Evolutionary conservation across 805 yeast genomes (phyloP), one percentile per base, ranked within the genome.

Genomic region (Lipomyces chichibuensis): DNA sequence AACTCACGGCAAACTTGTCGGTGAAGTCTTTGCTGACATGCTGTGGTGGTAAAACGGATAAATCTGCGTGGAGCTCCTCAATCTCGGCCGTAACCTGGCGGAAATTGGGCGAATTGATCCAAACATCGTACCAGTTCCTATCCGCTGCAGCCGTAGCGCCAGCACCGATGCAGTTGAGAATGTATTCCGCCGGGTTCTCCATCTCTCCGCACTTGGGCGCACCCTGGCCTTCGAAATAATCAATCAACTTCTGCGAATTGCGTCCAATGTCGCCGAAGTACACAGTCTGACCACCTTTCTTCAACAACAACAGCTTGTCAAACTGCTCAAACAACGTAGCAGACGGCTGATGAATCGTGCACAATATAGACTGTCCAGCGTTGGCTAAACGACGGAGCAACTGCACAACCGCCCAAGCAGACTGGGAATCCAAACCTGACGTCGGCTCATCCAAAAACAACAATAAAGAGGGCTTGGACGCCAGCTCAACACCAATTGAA

Each of bases 261-360:
- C 82, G 80, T 71, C 95, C 95, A 73, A 89, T 85, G 69, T 89
- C 92, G 72, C 96, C 96, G 75, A 89, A 90, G 78, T 90, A 90
- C 39, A 88, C 93, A 71, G 93, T 90, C 75, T 83, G 80, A 71
- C 96, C 96, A 76, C 96, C 96, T 72, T 84, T 86, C 73, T 87
- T 88, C 75, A 90, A 81, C 72, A 90, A 83, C 71, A 88, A 78
- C 64, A 88, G 80, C 66, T 90, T 83, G 71, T 88, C 92, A 72
- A 88, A 88, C 75, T 87, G 86, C 74, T 86, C 85, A 76, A 88
- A 83, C 74, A 88, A 78, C 25, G 87, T 82, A 35, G 92, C 91
- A 27, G 91, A 88, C 66, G 92, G 92, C 78, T 88, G 92, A 77
- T 88, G 92, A 72, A 88, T 88, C 33, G 92, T 88, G 80, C 92